Conservation (phyloP, 2,329 filamentous ascomycete genomes). For the Ascochyta pisi region DNA sequence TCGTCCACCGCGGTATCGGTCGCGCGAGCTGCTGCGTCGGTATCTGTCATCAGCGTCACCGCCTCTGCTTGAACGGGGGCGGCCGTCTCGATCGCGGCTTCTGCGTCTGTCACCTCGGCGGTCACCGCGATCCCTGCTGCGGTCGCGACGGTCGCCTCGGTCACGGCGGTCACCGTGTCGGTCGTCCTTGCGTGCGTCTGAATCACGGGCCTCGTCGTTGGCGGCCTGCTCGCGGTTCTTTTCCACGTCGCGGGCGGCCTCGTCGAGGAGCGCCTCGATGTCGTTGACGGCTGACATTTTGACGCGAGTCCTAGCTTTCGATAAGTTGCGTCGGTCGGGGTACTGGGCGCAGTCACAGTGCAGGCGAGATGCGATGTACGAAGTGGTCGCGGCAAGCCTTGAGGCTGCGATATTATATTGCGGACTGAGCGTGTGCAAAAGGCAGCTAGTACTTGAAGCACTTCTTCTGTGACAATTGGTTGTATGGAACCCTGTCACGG, state of each 20-base stretch:
- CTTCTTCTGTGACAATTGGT: constrained; percentile 21
- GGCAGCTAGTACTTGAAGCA: constrained; percentile 23
- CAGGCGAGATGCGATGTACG: constrained; percentile 23
- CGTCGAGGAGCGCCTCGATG: constrained; percentile 90
- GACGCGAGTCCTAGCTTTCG: constrained; percentile 30
- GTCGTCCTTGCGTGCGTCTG: constrained; percentile 36
- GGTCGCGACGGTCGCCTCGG: constrained; percentile 37
- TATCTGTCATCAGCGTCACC: constrained; percentile 48
- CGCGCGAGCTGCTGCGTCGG: constrained; percentile 36
- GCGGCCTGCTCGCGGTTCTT: constrained; percentile 26
- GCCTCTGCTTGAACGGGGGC: constrained; percentile 42
- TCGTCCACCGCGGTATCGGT: constrained; percentile 37
- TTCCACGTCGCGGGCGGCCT: constrained; percentile 33
- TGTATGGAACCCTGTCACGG: constrained; percentile 20
- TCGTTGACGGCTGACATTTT: constrained; percentile 62
- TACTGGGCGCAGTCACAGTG: constrained; percentile 31
- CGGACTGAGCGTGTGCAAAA: constrained; percentile 23
- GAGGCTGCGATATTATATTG: constrained; percentile 31
- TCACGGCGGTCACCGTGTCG: constrained; percentile 35
- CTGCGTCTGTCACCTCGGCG: constrained; percentile 43
- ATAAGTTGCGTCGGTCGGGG: constrained; percentile 32
- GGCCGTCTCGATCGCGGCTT: constrained; percentile 44
- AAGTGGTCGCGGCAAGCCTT: constrained; percentile 27
- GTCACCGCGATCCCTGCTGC: constrained; percentile 37
- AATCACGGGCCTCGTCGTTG: constrained; percentile 40